phyloP scores from a whole-genome alignment of 805 yeast genomes.

The Nakazawaea wickerhamii region DNA sequence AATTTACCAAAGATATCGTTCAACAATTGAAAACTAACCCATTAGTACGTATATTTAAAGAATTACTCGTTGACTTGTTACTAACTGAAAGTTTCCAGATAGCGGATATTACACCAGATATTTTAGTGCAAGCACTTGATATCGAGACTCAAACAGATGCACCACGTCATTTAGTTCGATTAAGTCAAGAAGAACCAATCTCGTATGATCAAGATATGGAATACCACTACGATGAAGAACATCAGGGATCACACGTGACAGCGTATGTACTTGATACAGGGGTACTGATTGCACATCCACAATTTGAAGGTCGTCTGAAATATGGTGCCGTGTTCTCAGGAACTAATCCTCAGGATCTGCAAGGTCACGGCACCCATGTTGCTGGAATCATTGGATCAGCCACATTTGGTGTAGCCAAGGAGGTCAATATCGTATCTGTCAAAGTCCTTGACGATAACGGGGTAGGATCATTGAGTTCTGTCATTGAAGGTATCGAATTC shows the following conservation, averaged over 20 bases:
- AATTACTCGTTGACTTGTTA: no score
- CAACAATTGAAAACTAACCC: conserved; percentile 51
- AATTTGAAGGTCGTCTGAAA: conserved; percentile 56
- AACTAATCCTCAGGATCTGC: conserved; percentile 53
- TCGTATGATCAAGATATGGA: conserved; percentile 23
- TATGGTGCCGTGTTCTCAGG: conserved; percentile 58
- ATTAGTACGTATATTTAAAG: conserved; percentile 24
- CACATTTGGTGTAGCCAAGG: conserved; percentile 79
- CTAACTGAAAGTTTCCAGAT: conserved; percentile 26
- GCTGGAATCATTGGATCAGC: conserved; percentile 83
- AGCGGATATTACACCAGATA: conserved; percentile 65
- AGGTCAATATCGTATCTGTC: conserved; percentile 58
- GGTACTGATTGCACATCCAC: conserved; percentile 53
- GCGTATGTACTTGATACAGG: conserved; percentile 88
- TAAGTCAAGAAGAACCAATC: conserved; percentile 43
- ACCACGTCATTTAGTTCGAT: conserved; percentile 54
- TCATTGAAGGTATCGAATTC: conserved; percentile 61
- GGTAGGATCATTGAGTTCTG: conserved; percentile 62
- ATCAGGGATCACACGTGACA: conserved; percentile 54
- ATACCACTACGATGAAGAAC: conserved; percentile 42
- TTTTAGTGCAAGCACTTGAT: conserved; percentile 51
- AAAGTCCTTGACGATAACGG: conserved; percentile 70
- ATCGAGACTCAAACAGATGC: conserved; percentile 34
- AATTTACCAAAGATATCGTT: conserved; percentile 43
- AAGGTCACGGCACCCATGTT: conserved; percentile 93